Percentiles rank a stretch among this genome's conserved stretches.
Evolutionary conservation across 179 eudicot genomes (phyloP).

Genomic region (Nepenthes alata): DNA sequence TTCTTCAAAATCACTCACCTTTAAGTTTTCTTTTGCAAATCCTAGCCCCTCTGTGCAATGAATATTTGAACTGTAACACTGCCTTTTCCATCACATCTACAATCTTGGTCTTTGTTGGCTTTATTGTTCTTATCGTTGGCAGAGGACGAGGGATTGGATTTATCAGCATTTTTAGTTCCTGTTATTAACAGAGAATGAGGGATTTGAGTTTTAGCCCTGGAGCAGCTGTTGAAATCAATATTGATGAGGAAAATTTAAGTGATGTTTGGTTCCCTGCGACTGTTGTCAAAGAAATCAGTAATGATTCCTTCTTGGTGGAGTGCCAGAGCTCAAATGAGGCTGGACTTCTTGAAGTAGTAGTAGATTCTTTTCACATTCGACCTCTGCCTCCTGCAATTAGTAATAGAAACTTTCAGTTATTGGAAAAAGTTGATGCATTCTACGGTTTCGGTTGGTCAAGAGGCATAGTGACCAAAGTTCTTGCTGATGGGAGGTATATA

Average conservation of each 20-base stretch:
- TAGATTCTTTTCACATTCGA: conserved; percentile 41
- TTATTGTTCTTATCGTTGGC: conserved; percentile 20
- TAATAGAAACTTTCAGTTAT: conserved; percentile 27
- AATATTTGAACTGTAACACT: too few species aligned
- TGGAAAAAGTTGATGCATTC: conserved; percentile 59
- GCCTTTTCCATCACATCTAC: conserved; percentile 5
- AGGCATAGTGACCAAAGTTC: conserved; percentile 57
- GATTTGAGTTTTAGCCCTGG: conserved; percentile 32
- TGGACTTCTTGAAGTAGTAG: conserved; percentile 21
- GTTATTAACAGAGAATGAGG: conserved; percentile 26
- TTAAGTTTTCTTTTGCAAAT: conserved; percentile 4
- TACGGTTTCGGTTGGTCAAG: conserved; percentile 53
- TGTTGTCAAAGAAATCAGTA: conserved; percentile 19
- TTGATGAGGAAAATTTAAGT: conserved; percentile 27
- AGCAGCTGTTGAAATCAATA: conserved; percentile 48
- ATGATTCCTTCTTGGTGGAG: conserved; percentile 31
- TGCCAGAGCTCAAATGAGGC: conserved; percentile 16
- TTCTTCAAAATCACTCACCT: too few species aligned
- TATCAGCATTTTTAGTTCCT: too few species aligned
- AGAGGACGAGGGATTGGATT: too few species aligned
- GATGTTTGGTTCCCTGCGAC: conserved; percentile 64
- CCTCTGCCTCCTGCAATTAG: conserved; percentile 43
- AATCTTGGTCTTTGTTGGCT: conserved; percentile 24
- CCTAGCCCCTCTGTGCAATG: conserved; percentile 12
- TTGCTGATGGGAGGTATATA: conserved; percentile 48